A percentile compares a stretch with the other conserved stretches of the same genome.
phyloP scores from a whole-genome alignment of 2,329 filamentous ascomycete species.

The Sphaerostilbella broomeana region DNA sequence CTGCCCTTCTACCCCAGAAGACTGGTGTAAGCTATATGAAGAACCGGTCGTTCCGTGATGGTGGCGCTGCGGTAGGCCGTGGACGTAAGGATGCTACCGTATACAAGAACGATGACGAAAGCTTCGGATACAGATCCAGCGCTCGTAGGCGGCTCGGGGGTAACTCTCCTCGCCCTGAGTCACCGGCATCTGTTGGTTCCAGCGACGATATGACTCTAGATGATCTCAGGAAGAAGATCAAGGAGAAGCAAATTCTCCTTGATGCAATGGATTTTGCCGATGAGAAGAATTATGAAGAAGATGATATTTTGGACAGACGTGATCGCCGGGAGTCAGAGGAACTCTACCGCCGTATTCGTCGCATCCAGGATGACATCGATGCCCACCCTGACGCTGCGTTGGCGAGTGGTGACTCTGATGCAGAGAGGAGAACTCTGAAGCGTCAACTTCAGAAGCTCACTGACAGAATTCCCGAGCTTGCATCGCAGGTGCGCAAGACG shows the following conservation, averaged over 20 bases:
- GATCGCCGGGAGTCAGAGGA: conserved; percentile 91
- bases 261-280: conserved; percentile 97
- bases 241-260: conserved; percentile 86
- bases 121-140: conserved; percentile 87
- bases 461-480: conserved; percentile 84
- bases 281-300: conserved; percentile 81
- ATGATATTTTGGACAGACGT: conserved; percentile 82
- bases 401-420: conserved; percentile 71
- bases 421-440: conserved; percentile 77
- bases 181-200: conserved; percentile 60
- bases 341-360: conserved; percentile 83
- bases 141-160: conserved; percentile 79
- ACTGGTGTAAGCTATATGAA: conserved; percentile 99
- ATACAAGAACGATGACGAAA: conserved; percentile 93
- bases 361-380: conserved; percentile 92
- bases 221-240: conserved; percentile 85
- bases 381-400: conserved; percentile 71
- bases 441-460: conserved; percentile 83
- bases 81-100: conserved; percentile 90
- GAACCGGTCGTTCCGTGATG: conserved; percentile 79
- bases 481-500: conserved; percentile 82
- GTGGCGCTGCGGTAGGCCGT: conserved; percentile 47
- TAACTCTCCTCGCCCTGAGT: conserved; percentile 74
- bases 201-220: conserved; percentile 80
- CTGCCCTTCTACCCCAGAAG: conserved; percentile 84